A percentile compares a stretch with the other conserved stretches of the same genome.
These are phyloP conservation scores for Leucaena leucocephala DNA, from an alignment of 306 rosid genomes.

Conservation along the genomic window DNA sequence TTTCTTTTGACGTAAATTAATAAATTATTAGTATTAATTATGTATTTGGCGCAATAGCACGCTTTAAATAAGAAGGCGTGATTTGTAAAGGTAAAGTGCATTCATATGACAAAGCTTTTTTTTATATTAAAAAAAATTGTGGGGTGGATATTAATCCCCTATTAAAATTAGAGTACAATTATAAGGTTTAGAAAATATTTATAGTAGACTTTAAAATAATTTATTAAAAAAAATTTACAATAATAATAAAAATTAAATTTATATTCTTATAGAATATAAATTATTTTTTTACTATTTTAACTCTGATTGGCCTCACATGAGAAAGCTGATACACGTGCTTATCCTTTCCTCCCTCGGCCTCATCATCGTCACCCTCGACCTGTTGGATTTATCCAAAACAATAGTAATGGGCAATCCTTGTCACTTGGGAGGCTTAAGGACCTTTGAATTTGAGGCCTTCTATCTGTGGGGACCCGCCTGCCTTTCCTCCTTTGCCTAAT, in stretches of 20 bases:
- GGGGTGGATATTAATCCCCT: no score
- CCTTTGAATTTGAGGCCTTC: conserved; percentile 29
- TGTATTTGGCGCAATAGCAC: not conserved
- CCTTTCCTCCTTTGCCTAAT: not conserved
- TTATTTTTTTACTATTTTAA: no score
- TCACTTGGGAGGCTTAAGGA: conserved; percentile 31
- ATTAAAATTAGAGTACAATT: no score
- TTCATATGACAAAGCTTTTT: not conserved
- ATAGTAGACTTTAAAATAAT: no score
- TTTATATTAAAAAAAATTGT: no score
- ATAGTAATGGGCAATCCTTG: conserved; percentile 41
- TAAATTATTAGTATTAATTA: not conserved
- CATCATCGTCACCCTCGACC: conserved; percentile 41
- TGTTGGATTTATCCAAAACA: conserved; percentile 42
- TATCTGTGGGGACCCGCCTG: conserved; percentile 44
- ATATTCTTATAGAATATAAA: no score
- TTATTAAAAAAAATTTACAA: no score
- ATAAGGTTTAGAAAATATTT: no score
- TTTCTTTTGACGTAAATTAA: not conserved
- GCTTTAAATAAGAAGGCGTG: not conserved
- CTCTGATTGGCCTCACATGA: not conserved
- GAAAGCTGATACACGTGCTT: conserved; percentile 61
- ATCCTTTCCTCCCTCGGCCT: conserved; percentile 45
- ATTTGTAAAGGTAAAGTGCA: not conserved
- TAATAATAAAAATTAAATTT: no score